These are phyloP conservation scores for Phoma sp. DNA, from an alignment of 2,329 filamentous ascomycete species.

Conservation along the genomic window DNA sequence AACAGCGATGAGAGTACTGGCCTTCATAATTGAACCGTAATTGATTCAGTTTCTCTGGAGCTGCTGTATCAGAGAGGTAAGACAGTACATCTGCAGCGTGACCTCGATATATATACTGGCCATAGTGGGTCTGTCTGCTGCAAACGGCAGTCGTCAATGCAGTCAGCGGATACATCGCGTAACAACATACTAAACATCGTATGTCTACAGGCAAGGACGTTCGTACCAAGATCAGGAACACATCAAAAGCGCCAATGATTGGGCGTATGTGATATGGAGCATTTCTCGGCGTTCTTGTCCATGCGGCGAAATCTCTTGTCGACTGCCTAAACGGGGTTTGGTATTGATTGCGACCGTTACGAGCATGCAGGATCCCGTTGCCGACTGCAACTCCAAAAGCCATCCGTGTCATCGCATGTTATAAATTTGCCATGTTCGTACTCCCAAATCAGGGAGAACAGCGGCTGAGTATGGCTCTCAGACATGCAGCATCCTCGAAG, in stretches of 20 bases:
- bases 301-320: slow-evolving; percentile 11
- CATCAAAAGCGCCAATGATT: slow-evolving; percentile 2
- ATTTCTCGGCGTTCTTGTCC: slow-evolving; percentile 15
- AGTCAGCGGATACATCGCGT: slow-evolving; percentile 12
- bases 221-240: slow-evolving; percentile 12
- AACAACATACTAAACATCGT: background rate
- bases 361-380: background rate
- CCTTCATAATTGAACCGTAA: slow-evolving; percentile 8
- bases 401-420: background rate
- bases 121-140: background rate
- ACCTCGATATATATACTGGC: background rate
- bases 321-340: slow-evolving; percentile 12
- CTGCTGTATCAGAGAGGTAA: background rate
- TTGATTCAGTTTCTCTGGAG: background rate
- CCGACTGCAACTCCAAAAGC: background rate
- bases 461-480: too few species aligned
- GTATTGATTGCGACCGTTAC: background rate
- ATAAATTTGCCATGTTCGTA: background rate
- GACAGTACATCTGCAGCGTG: background rate
- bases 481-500: too few species aligned
- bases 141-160: background rate
- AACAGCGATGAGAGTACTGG: slow-evolving; percentile 13
- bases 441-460: background rate
- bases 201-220: background rate
- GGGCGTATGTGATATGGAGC: background rate